Conservation (phyloP, 2,329 filamentous ascomycete species). For the Ramularia endophylla region DNA sequence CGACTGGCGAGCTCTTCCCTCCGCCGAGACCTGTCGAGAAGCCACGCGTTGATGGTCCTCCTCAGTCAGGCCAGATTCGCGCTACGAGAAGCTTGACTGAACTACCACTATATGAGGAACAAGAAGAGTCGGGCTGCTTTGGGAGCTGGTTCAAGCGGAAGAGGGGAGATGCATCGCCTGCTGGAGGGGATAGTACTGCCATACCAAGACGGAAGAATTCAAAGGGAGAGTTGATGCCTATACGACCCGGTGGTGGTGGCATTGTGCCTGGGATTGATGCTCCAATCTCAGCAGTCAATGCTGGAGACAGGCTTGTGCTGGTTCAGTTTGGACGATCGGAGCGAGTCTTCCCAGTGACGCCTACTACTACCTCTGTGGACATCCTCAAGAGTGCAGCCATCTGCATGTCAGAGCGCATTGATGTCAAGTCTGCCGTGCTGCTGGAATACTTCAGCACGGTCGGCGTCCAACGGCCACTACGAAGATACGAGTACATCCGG, state of each 20-base stretch:
- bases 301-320: slow-evolving; percentile 67
- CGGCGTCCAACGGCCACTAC: slow-evolving; percentile 73
- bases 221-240: slow-evolving; percentile 27
- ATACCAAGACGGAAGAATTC: slow-evolving; percentile 17
- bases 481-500: slow-evolving; percentile 78
- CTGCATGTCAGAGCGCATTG: slow-evolving; percentile 58
- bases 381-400: slow-evolving; percentile 63
- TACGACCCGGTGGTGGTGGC: slow-evolving; percentile 41
- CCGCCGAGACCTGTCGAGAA: slow-evolving; percentile 18
- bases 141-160: slow-evolving; percentile 31
- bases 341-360: slow-evolving; percentile 65
- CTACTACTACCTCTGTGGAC: slow-evolving; percentile 68
- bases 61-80: slow-evolving; percentile 26
- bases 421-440: slow-evolving; percentile 61
- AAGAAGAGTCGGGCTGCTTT: slow-evolving; percentile 24
- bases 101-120: slow-evolving; percentile 20
- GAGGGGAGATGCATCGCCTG: slow-evolving; percentile 17
- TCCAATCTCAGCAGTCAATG: slow-evolving; percentile 73
- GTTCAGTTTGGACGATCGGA: slow-evolving; percentile 66
- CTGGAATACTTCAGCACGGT: slow-evolving; percentile 70
- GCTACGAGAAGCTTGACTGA: slow-evolving; percentile 27
- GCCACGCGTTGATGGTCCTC: slow-evolving; percentile 22
- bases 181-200: slow-evolving; percentile 10
- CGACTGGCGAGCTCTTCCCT: slow-evolving; percentile 27
- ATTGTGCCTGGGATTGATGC: slow-evolving; percentile 60